Evolutionary conservation across 2,329 filamentous ascomycete species (phyloP).

Genomic region (Helicocarpus griseus): DNA sequence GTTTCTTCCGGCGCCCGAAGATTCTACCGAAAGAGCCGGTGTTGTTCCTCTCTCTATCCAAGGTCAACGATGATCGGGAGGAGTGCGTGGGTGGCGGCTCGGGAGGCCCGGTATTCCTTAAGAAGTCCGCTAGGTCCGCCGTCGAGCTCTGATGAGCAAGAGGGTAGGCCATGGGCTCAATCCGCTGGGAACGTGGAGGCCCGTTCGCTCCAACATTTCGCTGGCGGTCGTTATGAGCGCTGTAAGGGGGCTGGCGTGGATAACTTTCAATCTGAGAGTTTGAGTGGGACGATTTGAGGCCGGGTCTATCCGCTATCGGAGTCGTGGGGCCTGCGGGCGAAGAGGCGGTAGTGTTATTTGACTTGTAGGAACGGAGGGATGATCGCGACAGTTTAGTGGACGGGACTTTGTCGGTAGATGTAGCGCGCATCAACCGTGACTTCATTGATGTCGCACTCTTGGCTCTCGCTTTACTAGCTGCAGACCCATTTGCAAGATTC

Average conservation of each 20-base stretch:
- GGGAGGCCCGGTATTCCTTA: slow-evolving; percentile 59
- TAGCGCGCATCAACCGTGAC: slow-evolving; percentile 25
- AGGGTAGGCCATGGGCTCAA: slow-evolving; percentile 14
- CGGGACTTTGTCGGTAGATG: slow-evolving; percentile 21
- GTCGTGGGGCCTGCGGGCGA: background rate
- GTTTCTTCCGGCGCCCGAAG: slow-evolving; percentile 20
- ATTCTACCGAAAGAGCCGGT: slow-evolving; percentile 15
- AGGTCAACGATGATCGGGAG: slow-evolving; percentile 8
- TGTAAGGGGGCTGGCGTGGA: slow-evolving; percentile 26
- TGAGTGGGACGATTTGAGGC: slow-evolving; percentile 8
- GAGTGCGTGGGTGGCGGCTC: slow-evolving; percentile 21
- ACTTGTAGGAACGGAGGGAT: slow-evolving; percentile 22
- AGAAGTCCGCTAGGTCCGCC: slow-evolving; percentile 61
- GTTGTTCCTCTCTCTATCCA: slow-evolving; percentile 11
- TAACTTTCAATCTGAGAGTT: slow-evolving; percentile 24
- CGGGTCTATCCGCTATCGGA: slow-evolving; percentile 3
- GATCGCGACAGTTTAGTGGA: slow-evolving; percentile 23
- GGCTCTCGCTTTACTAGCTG: slow-evolving; percentile 8
- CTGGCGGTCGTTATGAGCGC: slow-evolving; percentile 28
- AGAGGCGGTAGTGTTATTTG: slow-evolving; percentile 3
- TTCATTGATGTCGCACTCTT: slow-evolving; percentile 22
- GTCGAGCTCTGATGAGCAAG: slow-evolving; percentile 37
- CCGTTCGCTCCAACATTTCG: slow-evolving; percentile 19
- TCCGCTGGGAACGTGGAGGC: slow-evolving; percentile 14
- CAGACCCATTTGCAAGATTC: slow-evolving; percentile 3